phyloP scores from a whole-genome alignment of 2,329 filamentous ascomycete species.

The Fusarium sp. region DNA sequence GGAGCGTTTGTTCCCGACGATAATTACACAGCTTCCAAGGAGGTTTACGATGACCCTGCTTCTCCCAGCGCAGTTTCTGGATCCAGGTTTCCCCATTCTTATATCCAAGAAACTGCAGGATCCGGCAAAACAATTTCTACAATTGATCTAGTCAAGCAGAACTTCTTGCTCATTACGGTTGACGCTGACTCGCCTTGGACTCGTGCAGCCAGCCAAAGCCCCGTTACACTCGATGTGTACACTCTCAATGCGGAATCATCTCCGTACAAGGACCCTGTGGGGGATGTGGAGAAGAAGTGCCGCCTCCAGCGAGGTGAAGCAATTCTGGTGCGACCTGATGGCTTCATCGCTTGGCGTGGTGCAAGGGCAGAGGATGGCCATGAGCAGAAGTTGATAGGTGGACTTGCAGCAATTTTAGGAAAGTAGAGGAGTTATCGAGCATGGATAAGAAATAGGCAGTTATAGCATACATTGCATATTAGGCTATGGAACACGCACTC shows the following conservation, averaged over 20 bases:
- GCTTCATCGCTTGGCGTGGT: conserved; percentile 6
- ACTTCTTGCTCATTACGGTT: neutral
- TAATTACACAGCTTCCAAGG: neutral
- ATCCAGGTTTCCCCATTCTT: conserved; percentile 7
- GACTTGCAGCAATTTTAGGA: neutral
- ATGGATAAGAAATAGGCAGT: too few species aligned
- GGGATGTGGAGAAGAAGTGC: conserved; percentile 1
- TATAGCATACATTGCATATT: too few species aligned
- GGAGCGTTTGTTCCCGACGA: conserved; percentile 4
- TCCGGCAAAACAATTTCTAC: neutral
- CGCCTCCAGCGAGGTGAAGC: neutral
- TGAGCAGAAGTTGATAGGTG: neutral
- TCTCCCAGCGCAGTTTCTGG: neutral
- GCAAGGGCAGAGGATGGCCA: neutral
- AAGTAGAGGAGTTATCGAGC: too few species aligned
- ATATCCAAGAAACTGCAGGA: neutral
- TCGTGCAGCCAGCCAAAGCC: neutral
- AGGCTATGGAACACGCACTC: too few species aligned
- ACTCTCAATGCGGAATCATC: neutral
- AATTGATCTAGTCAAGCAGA: neutral
- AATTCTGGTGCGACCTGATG: conserved; percentile 1
- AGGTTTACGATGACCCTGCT: neutral
- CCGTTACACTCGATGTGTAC: neutral
- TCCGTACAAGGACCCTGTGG: neutral
- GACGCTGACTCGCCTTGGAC: neutral